Evolutionary conservation across 805 yeast genomes (phyloP).

Genomic region (Ogataea paradorogensis): DNA sequence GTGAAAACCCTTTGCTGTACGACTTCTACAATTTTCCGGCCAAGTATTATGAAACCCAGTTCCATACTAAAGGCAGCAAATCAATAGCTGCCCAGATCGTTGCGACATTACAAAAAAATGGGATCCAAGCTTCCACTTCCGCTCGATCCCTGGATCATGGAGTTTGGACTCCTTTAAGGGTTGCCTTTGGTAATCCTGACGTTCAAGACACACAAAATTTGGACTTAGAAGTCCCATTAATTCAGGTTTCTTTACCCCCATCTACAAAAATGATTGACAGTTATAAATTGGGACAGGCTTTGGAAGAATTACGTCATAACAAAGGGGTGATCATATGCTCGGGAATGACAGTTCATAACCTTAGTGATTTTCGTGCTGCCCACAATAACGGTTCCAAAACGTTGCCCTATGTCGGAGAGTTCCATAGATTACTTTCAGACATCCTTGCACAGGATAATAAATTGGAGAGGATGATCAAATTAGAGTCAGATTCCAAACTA

Average conservation of each 20-base stretch:
- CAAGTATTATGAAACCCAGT: conserved; percentile 59
- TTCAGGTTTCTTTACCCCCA: conserved; percentile 50
- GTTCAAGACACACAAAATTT: conserved; percentile 35
- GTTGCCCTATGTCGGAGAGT: conserved; percentile 50
- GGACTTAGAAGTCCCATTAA: conserved; percentile 46
- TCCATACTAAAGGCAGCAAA: conserved; percentile 47
- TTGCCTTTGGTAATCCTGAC: conserved; percentile 52
- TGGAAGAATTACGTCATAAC: conserved; percentile 49
- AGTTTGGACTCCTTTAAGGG: conserved; percentile 75
- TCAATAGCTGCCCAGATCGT: conserved; percentile 45
- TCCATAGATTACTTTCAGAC: conserved; percentile 43
- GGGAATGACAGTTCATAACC: conserved; percentile 80
- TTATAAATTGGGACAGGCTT: conserved; percentile 53
- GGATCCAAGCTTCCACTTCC: conserved; percentile 43
- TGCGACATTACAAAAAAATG: conserved; percentile 38
- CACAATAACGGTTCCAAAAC: conserved; percentile 20
- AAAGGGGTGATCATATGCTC: conserved; percentile 58
- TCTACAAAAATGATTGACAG: conserved; percentile 41
- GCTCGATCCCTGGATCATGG: conserved; percentile 82
- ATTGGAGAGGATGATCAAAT: conserved; percentile 12
- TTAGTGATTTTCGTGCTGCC: conserved; percentile 48
- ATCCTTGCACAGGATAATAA: conserved; percentile 23
- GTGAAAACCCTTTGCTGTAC: conserved; percentile 59
- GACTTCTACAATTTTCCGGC: conserved; percentile 75
- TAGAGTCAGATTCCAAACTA: conserved; percentile 23